Conservation (phyloP, 805 yeast genomes). For the Barnettozyma pratensis region DNA sequence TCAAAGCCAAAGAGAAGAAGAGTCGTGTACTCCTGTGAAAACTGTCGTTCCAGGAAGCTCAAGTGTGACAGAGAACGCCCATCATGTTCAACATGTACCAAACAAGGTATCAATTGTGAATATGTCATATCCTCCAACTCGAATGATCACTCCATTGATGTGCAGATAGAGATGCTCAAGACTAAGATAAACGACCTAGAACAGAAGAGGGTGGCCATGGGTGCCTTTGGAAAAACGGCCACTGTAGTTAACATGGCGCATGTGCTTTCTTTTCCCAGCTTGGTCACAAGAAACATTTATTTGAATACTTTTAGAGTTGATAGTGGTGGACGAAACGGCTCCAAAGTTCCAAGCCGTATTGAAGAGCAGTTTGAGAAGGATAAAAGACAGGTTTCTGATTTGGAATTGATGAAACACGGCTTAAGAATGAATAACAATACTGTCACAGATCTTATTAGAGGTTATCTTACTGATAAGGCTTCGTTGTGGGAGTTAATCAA, state of each 20-base stretch:
- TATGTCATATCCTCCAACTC: not conserved
- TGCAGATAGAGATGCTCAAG: constrained; percentile 1
- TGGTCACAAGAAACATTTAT: constrained; percentile 4
- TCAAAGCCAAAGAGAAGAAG: constrained; percentile 3
- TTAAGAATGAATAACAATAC: not conserved
- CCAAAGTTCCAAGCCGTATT: constrained; percentile 1
- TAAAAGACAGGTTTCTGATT: constrained; percentile 1
- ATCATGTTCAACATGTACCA: constrained; percentile 4
- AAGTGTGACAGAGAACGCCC: constrained; percentile 8
- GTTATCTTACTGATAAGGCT: not conserved
- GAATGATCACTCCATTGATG: not conserved
- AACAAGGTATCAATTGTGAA: constrained; percentile 1
- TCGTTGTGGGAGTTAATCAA: constrained; percentile 4
- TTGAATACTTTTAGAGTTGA: not conserved
- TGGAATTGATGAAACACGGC: constrained; percentile 3
- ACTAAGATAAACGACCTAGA: not conserved
- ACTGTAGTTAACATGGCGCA: not conserved
- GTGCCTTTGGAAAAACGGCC: not conserved
- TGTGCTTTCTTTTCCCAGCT: not conserved
- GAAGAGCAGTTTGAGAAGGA: constrained; percentile 6
- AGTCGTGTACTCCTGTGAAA: constrained; percentile 9
- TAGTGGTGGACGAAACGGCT: not conserved
- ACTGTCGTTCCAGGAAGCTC: constrained; percentile 9
- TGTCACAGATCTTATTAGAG: not conserved
- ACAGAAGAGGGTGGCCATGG: not conserved